These are phyloP conservation scores for Backusella macrospora DNA, from an alignment of 192 early-diverging fungal genomes.

Conservation along the genomic window DNA sequence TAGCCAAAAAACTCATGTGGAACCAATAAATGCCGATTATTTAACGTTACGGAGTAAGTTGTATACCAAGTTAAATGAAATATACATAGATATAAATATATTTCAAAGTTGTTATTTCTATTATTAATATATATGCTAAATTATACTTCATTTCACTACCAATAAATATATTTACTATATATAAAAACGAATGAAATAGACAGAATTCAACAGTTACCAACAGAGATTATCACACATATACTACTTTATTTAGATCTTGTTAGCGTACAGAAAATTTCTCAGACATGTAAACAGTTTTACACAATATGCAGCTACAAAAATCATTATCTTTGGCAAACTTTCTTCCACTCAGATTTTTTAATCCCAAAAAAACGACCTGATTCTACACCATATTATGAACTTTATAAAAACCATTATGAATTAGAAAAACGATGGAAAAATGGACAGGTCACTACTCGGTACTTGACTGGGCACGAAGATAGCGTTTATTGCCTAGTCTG, in stretches of 20 bases:
- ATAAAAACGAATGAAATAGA: conserved; percentile 11
- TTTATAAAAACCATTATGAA: conserved; percentile 67
- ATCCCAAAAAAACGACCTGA: not conserved
- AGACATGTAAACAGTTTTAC: conserved; percentile 7
- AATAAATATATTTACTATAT: not conserved
- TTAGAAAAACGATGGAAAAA: conserved; percentile 66
- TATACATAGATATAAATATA: not conserved
- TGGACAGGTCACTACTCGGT: conserved; percentile 46
- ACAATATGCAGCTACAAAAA: not conserved
- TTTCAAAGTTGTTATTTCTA: not conserved
- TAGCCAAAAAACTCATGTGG: not conserved
- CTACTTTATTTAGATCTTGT: conserved; percentile 13
- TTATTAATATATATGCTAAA: not conserved
- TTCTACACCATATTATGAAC: conserved; percentile 27
- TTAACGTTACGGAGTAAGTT: not conserved
- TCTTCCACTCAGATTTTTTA: not conserved
- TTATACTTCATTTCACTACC: not conserved
- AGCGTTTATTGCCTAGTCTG: conserved; percentile 94
- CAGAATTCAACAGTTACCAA: conserved; percentile 23
- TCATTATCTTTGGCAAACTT: conserved; percentile 24
- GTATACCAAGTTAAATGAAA: not conserved
- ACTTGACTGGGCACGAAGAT: conserved; percentile 76
- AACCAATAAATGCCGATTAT: not conserved
- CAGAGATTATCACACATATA: conserved; percentile 25
- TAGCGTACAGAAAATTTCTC: conserved; percentile 12